These are phyloP conservation scores for Croton setiger DNA, from an alignment of 441 rosid genomes.

Conservation along the genomic window DNA sequence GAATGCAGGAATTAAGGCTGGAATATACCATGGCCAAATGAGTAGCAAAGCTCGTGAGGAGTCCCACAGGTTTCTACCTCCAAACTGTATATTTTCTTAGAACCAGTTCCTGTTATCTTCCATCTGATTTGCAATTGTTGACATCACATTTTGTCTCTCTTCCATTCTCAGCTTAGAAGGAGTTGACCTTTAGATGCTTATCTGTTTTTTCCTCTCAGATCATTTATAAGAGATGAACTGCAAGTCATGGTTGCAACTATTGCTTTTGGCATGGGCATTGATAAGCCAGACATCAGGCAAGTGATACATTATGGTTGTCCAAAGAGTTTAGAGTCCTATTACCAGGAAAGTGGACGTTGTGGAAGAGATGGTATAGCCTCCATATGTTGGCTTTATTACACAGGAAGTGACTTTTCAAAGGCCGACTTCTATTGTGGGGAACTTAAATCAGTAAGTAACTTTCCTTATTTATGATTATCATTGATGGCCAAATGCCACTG, in stretches of 20 bases:
- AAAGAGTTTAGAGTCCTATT: conserved; percentile 48
- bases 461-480: conserved; percentile 13
- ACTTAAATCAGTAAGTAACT: conserved; percentile 33
- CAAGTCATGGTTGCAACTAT: conserved; percentile 51
- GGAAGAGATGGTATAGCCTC: conserved; percentile 57
- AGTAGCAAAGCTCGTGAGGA: conserved; percentile 42
- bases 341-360: conserved; percentile 56
- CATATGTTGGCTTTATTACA: conserved; percentile 52
- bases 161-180: conserved; percentile 1
- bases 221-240: conserved; percentile 46
- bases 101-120: background rate
- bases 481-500: background rate
- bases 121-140: background rate
- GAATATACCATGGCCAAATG: conserved; percentile 55
- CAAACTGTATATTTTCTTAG: conserved; percentile 11
- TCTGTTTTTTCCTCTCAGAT: conserved; percentile 24
- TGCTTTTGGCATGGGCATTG: conserved; percentile 61
- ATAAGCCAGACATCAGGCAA: conserved; percentile 49
- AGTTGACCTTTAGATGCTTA: conserved; percentile 14
- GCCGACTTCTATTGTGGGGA: conserved; percentile 50
- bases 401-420: conserved; percentile 44
- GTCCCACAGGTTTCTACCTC: conserved; percentile 39
- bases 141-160: background rate
- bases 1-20: conserved; percentile 37
- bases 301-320: conserved; percentile 58